These are phyloP conservation scores for Acer saccharum DNA, from an alignment of 345 rosid species.

Conservation along the genomic window DNA sequence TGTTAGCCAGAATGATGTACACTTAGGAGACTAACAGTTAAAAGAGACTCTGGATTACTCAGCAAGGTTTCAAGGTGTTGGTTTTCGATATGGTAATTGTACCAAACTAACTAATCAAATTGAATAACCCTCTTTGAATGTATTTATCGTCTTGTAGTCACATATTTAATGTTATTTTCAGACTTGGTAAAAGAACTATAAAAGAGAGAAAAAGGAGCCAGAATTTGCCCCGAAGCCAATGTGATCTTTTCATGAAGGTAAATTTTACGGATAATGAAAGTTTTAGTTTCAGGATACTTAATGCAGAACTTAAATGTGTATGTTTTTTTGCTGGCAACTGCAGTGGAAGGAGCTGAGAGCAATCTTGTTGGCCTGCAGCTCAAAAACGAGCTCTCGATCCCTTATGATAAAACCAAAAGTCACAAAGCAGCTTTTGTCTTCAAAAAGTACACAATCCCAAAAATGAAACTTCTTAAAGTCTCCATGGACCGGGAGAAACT, in stretches of 20 bases:
- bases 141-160: background rate
- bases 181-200: constrained; percentile 74
- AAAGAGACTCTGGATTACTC: constrained; percentile 83
- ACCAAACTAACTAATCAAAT: background rate
- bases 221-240: constrained; percentile 79
- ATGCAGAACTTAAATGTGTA: no score
- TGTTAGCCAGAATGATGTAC: constrained; percentile 92
- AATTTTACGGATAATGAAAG: background rate
- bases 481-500: constrained; percentile 79
- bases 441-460: constrained; percentile 57
- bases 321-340: constrained; percentile 57
- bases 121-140: background rate
- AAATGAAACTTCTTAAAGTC: constrained; percentile 60
- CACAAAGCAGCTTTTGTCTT: constrained; percentile 74
- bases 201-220: constrained; percentile 73
- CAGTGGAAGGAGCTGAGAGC: constrained; percentile 68
- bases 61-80: constrained; percentile 93
- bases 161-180: constrained; percentile 11
- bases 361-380: no score
- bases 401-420: constrained; percentile 55
- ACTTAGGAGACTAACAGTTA: no score
- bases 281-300: no score
- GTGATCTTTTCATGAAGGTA: constrained; percentile 93
- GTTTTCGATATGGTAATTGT: constrained; percentile 73
- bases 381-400: constrained; percentile 56